A percentile compares a stretch with the other conserved stretches of the same genome.
Conservation (phyloP, 805 yeast species). For the Wickerhamomyces alni region DNA sequence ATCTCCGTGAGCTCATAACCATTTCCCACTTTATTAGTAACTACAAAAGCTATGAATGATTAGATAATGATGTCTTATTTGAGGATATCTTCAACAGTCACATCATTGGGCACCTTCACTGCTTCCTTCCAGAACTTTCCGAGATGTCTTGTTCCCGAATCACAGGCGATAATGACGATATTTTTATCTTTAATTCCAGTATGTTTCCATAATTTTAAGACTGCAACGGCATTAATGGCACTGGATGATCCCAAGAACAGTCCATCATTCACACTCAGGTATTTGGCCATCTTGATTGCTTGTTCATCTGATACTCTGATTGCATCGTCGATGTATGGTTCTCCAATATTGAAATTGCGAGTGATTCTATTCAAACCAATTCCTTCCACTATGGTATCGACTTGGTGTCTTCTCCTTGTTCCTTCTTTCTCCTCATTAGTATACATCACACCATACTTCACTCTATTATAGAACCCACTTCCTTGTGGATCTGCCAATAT, state of each 20-base stretch:
- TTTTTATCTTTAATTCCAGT: constrained; percentile 46
- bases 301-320: constrained; percentile 73
- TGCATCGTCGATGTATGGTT: constrained; percentile 67
- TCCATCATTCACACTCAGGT: constrained; percentile 76
- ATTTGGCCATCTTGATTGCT: constrained; percentile 86
- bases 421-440: constrained; percentile 88
- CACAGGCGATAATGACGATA: constrained; percentile 85
- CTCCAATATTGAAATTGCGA: constrained; percentile 70
- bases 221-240: constrained; percentile 93
- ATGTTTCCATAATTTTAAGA: constrained; percentile 49
- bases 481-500: constrained; percentile 95
- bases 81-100: constrained; percentile 30
- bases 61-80: too few species aligned
- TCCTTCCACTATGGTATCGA: constrained; percentile 91
- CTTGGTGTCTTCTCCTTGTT: constrained; percentile 90
- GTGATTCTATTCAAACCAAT: constrained; percentile 88
- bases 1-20: too few species aligned
- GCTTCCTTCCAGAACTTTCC: constrained; percentile 90
- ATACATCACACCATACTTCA: constrained; percentile 91
- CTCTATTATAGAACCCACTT: constrained; percentile 79
- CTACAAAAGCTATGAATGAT: too few species aligned
- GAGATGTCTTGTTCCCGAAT: constrained; percentile 84
- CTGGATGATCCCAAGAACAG: constrained; percentile 87
- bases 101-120: constrained; percentile 24
- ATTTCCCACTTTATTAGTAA: too few species aligned